Percentiles rank a stretch among this genome's conserved stretches.
Evolutionary conservation across 208 protist species (phyloP).

Genomic region (Leishmania arabica): DNA sequence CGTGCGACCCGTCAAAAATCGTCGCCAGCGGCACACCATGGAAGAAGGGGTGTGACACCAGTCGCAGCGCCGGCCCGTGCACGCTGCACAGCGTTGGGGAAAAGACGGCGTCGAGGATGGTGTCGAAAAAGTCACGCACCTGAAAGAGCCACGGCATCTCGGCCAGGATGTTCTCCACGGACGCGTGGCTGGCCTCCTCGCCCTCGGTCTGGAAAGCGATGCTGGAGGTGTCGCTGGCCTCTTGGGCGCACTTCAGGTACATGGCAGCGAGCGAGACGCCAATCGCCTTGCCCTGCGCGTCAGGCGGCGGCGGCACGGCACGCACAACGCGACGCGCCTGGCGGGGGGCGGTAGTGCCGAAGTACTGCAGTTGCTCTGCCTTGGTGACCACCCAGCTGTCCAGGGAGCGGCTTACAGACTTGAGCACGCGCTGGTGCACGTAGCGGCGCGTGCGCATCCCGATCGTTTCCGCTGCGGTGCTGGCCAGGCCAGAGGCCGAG

Average conservation of each 20-base stretch:
- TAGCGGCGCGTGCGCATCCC: constrained; percentile 41
- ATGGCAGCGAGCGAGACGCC: constrained; percentile 61
- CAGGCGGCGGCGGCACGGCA: constrained; percentile 34
- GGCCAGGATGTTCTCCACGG: constrained; percentile 41
- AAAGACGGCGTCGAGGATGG: constrained; percentile 57
- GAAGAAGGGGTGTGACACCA: constrained; percentile 80
- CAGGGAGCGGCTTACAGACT: constrained; percentile 45
- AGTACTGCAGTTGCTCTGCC: constrained; percentile 60
- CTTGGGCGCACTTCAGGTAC: constrained; percentile 40
- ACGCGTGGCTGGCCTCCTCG: constrained; percentile 12
- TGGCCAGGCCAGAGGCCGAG: constrained; percentile 8
- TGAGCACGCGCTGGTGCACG: constrained; percentile 65
- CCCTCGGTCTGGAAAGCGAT: constrained; percentile 19
- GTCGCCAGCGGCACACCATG: constrained; percentile 33
- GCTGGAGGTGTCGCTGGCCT: constrained; percentile 31
- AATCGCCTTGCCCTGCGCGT: constrained; percentile 30
- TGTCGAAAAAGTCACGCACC: constrained; percentile 67
- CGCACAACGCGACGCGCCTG: constrained; percentile 25
- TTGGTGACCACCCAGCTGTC: constrained; percentile 67
- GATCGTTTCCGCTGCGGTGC: constrained; percentile 32
- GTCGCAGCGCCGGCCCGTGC: constrained; percentile 37
- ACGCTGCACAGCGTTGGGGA: constrained; percentile 39
- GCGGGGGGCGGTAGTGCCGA: constrained; percentile 48
- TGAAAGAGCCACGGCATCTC: constrained; percentile 68
- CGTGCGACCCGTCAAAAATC: constrained; percentile 72